A percentile compares a stretch with the other conserved stretches of the same genome.
These are phyloP conservation scores for Sarocladium kiliense DNA, from an alignment of 2,329 filamentous ascomycete species.

Conservation along the genomic window DNA sequence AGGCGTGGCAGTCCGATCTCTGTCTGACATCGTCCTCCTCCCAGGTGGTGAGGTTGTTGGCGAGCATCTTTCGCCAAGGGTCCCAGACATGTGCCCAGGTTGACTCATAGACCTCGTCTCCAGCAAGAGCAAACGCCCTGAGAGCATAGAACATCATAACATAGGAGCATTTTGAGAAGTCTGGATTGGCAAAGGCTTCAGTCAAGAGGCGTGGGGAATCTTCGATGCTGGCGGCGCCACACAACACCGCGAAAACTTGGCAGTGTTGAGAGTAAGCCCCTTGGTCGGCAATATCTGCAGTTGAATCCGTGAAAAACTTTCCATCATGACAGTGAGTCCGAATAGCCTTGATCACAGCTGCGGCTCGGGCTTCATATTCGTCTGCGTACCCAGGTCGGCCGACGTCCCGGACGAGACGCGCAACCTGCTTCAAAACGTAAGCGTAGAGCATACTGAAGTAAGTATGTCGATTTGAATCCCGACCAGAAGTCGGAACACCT, in stretches of 20 bases:
- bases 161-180: conserved; percentile 9
- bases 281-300: conserved; percentile 20
- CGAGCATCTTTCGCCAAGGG: conserved; percentile 14
- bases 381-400: conserved; percentile 24
- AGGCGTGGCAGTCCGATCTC: conserved; percentile 17
- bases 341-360: conserved; percentile 18
- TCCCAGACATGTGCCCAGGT: conserved; percentile 13
- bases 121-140: conserved; percentile 11
- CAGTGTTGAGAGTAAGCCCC: conserved; percentile 25
- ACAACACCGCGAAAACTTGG: conserved; percentile 29
- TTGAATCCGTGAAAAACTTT: conserved; percentile 26
- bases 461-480: conserved; percentile 24
- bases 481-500: conserved; percentile 30
- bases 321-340: conserved; percentile 24
- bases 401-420: conserved; percentile 23
- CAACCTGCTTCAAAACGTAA: conserved; percentile 26
- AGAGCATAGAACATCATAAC: conserved; percentile 17
- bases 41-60: conserved; percentile 15
- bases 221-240: conserved; percentile 17
- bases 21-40: conserved; percentile 15
- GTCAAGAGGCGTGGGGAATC: conserved; percentile 19
- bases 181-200: conserved; percentile 17
- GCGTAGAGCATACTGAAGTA: conserved; percentile 25
- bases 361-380: conserved; percentile 23
- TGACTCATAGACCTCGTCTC: conserved; percentile 12